Evolutionary conservation across 129 eudicot species (phyloP), one percentile per base, ranked within the genome.

Genomic region (Centaurea solstitialis): DNA sequence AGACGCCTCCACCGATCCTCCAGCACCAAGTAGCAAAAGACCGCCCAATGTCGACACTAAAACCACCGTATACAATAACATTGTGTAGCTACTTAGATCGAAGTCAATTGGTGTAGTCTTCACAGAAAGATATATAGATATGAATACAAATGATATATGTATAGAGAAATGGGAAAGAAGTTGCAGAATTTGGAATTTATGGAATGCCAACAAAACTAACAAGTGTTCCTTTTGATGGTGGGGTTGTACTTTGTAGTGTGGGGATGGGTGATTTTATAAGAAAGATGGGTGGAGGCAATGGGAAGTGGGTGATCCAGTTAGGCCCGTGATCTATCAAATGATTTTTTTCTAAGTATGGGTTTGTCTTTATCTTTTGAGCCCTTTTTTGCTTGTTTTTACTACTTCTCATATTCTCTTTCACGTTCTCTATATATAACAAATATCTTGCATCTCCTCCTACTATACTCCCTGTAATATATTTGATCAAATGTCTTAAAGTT

Each of bases 1-100:
- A 41, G 81, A 86, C 0, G 82, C 92, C 69, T 84, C 81, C 30
- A 74, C 87, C 74, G 24, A 41, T 41, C 79, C 86, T 12, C 74
- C 74, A 0, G 59, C 38, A 72, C 83, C 83, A 21, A 62, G 74
- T 66, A 83, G 68, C 61, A 82, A 72, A 70, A 82, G 68, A 13
- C 78, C 59, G n/a, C 78, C 73, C 78, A 82, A 76, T 12, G 74
- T 76, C 82, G 73, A 77, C 70, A 23, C 0, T 72, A 77, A 40
- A 11, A 83, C 78, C 69, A 33, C 35, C 68, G 38, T 39, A 76
- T 76, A 69, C 5, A 9, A 57, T 20, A 76, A 82, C 86, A 82
- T 82, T 70, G 3, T 82, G 74, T 68, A 64, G 21, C 2, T 15
- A 28, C 24, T 9, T 11, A 61, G 76, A 65, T 23, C 18, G 21